Conservation (phyloP, 768 basidiomycete species). For the Termitomyces sp. region DNA sequence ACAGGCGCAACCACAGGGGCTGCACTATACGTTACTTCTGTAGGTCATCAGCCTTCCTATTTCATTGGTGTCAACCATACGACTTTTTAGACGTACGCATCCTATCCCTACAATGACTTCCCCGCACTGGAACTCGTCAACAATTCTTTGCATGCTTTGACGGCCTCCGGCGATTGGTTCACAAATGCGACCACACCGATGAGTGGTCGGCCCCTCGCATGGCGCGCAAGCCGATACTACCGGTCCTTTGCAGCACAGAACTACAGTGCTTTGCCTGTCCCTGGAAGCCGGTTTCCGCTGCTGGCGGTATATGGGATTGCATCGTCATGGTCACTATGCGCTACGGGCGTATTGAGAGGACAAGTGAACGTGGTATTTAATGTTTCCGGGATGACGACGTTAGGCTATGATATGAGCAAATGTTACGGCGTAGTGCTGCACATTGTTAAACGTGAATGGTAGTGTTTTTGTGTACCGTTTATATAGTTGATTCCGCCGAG, state of each 20-base stretch:
- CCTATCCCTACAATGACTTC: constrained; percentile 49
- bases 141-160: constrained; percentile 36
- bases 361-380: constrained; percentile 38
- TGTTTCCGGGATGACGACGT: constrained; percentile 16
- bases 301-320: constrained; percentile 30
- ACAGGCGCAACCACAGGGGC: constrained; percentile 36
- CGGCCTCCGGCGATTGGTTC: constrained; percentile 28
- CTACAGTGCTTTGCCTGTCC: constrained; percentile 28
- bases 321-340: constrained; percentile 39
- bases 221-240: constrained; percentile 34
- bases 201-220: constrained; percentile 30
- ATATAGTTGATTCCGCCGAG: not conserved
- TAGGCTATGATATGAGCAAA: not conserved
- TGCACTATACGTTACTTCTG: constrained; percentile 41
- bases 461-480: not conserved
- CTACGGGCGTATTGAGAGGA: constrained; percentile 21
- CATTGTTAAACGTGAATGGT: constrained; percentile 1
- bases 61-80: not conserved
- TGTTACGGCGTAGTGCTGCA: constrained; percentile 9
- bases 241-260: constrained; percentile 28
- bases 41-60: constrained; percentile 20
- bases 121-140: constrained; percentile 36
- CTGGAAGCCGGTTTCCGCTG: constrained; percentile 20
- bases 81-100: constrained; percentile 38
- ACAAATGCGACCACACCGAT: constrained; percentile 36